Evolutionary conservation across 202 grass and related monocot species (phyloP).

Genomic region (Carex arenaria): DNA sequence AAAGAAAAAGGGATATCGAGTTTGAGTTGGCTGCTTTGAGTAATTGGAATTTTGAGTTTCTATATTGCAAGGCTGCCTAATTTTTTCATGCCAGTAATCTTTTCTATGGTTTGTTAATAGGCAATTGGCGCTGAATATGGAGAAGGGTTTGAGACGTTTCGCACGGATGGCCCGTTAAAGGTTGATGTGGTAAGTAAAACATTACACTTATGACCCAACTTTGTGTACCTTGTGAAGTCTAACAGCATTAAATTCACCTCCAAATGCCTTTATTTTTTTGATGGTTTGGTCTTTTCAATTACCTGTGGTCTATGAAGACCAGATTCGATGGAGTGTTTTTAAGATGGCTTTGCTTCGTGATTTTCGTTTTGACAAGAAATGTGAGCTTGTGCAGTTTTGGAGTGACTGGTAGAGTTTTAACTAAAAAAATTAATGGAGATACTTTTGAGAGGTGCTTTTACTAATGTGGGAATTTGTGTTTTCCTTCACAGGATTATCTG

Average conservation of each 20-base stretch:
- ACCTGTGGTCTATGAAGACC: not conserved
- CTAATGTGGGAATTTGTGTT: conserved; percentile 10
- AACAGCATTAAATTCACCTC: not conserved
- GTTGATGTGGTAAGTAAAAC: conserved; percentile 79
- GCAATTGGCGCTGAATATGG: conserved; percentile 94
- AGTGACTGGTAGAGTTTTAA: not conserved
- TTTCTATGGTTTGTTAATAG: conserved; percentile 31
- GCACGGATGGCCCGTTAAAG: conserved; percentile 87
- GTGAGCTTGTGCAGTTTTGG: not conserved
- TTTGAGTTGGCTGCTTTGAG: not conserved
- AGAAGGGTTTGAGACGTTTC: conserved; percentile 95
- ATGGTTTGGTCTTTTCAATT: not conserved
- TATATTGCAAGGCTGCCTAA: not conserved
- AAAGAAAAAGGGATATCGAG: not conserved
- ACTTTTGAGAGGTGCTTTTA: not conserved
- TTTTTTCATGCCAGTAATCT: not conserved
- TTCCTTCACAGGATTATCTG: conserved; percentile 65
- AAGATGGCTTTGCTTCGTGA: not conserved
- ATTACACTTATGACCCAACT: not conserved
- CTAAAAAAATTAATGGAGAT: not conserved
- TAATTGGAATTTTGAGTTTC: not conserved
- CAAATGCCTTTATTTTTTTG: not conserved
- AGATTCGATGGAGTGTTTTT: not conserved
- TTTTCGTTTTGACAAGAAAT: not conserved
- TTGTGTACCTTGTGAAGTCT: not conserved